Percentiles rank a stretch among this genome's conserved stretches.
Evolutionary conservation across 768 basidiomycete species (phyloP).

Genomic region (Tylopilus balloui): DNA sequence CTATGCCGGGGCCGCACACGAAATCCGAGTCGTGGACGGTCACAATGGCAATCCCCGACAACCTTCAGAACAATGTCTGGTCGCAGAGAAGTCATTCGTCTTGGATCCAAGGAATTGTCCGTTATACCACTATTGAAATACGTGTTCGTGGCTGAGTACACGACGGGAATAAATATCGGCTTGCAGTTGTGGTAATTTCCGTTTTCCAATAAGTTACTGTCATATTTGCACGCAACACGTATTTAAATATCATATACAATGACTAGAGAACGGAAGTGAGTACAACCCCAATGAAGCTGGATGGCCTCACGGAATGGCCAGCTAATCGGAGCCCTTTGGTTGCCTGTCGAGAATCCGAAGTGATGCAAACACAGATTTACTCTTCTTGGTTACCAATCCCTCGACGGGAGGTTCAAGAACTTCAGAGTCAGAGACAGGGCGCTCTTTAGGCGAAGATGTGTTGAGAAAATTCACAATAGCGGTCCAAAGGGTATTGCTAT

Average conservation of each 20-base stretch:
- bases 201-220: not conserved
- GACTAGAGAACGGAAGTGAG: not conserved
- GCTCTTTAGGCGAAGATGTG: slow-evolving; percentile 42
- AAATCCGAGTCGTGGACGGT: not conserved
- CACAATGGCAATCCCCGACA: not conserved
- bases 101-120: not conserved
- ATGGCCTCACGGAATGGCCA: not conserved
- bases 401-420: not conserved
- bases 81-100: not conserved
- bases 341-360: slow-evolving; percentile 15
- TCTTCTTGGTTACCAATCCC: slow-evolving; percentile 15
- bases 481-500: slow-evolving; percentile 71
- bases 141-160: not conserved
- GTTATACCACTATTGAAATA: not conserved
- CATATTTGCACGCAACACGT: not conserved
- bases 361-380: slow-evolving; percentile 26
- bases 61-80: slow-evolving; percentile 3
- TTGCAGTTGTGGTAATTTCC: not conserved
- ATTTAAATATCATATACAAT: not conserved
- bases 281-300: not conserved
- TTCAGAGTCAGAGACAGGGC: slow-evolving; percentile 20
- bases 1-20: not conserved
- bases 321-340: slow-evolving; percentile 1
- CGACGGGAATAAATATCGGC: not conserved
- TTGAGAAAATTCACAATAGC: slow-evolving; percentile 62